phyloP scores from a whole-genome alignment of 345 rosid species.

The Streptanthus diversifolius region DNA sequence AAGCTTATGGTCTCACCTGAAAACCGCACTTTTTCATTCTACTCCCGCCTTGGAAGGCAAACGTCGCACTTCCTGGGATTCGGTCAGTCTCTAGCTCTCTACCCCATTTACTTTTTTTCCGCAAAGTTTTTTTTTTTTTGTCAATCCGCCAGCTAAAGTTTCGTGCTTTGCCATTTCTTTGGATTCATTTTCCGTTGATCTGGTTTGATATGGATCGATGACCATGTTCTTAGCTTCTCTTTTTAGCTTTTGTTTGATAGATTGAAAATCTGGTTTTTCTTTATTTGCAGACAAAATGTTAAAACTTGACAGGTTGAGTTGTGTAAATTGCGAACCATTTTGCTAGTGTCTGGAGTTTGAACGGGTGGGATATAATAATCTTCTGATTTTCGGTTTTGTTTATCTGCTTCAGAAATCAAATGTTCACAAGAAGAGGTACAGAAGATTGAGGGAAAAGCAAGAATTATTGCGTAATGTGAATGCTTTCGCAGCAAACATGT shows the following conservation, averaged over 20 bases:
- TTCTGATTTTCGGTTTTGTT: neutral
- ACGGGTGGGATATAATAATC: neutral
- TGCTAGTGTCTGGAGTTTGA: neutral
- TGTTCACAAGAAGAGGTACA: constrained; percentile 43
- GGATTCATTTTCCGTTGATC: neutral
- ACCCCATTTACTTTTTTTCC: neutral
- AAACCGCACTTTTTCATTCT: constrained; percentile 52
- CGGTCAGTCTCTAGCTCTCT: constrained; percentile 37
- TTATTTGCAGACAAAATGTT: neutral
- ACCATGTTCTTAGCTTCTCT: neutral
- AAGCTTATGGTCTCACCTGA: constrained; percentile 21
- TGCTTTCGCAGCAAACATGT: constrained; percentile 50
- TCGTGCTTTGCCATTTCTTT: neutral
- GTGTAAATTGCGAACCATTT: neutral
- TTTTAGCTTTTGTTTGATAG: neutral
- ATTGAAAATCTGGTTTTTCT: neutral
- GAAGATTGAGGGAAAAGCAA: constrained; percentile 46
- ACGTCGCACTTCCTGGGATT: constrained; percentile 41
- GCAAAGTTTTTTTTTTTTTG: neutral
- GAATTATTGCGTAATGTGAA: constrained; percentile 44
- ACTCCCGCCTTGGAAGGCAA: constrained; percentile 63
- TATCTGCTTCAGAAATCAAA: constrained; percentile 29
- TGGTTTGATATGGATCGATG: neutral
- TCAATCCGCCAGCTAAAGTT: neutral
- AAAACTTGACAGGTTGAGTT: neutral